Percentiles rank a stretch among this genome's conserved stretches.
Evolutionary conservation across 192 early-diverging fungal genomes (phyloP).

Genomic region (Martensiomyces pterosporus): DNA sequence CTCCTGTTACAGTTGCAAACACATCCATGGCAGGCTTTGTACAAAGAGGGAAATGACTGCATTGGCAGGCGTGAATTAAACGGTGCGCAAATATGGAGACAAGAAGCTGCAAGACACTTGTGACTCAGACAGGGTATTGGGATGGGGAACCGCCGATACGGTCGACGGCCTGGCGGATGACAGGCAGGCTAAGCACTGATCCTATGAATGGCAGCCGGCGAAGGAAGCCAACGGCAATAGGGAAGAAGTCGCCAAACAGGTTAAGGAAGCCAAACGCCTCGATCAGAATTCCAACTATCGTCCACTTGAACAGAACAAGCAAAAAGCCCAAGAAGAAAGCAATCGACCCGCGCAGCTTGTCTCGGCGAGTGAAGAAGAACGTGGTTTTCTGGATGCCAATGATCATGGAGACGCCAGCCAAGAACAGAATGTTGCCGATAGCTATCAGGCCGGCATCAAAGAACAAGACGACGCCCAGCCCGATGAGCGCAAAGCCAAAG

Average conservation of each 20-base stretch:
- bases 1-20: slow-evolving; percentile 36
- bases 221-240: slow-evolving; percentile 83
- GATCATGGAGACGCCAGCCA: slow-evolving; percentile 81
- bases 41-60: no score
- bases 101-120: background rate
- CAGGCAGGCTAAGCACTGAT: slow-evolving; percentile 77
- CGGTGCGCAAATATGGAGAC: background rate
- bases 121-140: slow-evolving; percentile 35
- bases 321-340: slow-evolving; percentile 87
- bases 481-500: slow-evolving; percentile 87
- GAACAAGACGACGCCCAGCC: slow-evolving; percentile 90
- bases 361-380: slow-evolving; percentile 66
- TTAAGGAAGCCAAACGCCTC: slow-evolving; percentile 96
- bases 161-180: slow-evolving; percentile 66
- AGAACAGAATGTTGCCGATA: slow-evolving; percentile 94
- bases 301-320: slow-evolving; percentile 86
- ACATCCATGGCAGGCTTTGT: no score
- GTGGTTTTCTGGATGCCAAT: slow-evolving; percentile 88
- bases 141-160: slow-evolving; percentile 39
- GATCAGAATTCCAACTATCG: slow-evolving; percentile 81
- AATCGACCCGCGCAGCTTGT: slow-evolving; percentile 87
- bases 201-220: slow-evolving; percentile 88
- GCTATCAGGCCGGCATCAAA: slow-evolving; percentile 94
- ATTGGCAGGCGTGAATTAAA: no score
- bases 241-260: slow-evolving; percentile 99